Evolutionary conservation across 108 stramenopile genomes (phyloP), one percentile per base, ranked within the genome.

Genomic region (Cyclotella sp.): DNA sequence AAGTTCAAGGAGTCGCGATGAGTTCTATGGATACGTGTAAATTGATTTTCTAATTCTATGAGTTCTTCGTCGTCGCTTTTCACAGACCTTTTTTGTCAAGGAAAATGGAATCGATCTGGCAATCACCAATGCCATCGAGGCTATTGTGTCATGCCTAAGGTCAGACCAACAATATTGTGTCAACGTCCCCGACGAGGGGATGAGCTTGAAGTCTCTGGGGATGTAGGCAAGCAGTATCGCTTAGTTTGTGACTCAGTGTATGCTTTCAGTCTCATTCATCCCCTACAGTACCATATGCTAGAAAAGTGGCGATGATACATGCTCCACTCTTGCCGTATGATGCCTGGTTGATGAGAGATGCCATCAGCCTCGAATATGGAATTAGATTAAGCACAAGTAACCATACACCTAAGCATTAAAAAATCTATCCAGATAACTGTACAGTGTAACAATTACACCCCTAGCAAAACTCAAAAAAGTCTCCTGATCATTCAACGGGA

Each of bases 71-170:
- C 13, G 34, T 16, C 60, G 3, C 16, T 21, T 21, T 4, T 15
- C 7, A n/a, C 22, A 84, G 77, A 90, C 90, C 13, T 95, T 93
- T 62, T 95, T 81, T 70, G 94, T 95, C 19, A 85, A 72, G 34
- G 94, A 95, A 28, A 95, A 95, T 78, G 94, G 94, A 1, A 89
- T 95, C 63, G 94, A 95, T 73, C 65, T 95, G 13, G 81, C 94
- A 24, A 88, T 93, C 26, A 87, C 77, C 12, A 91, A 91, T 83
- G 91, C 94, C 3, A 86, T 95, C 63, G 94, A 95, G 69, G 87
- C 91, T 4, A 90, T 93, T 68, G 88, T 86, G 30, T 68, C 86
- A 4, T 95, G 94, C 63, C 72, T 95, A 29, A 72, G 94, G 10
- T 91, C 89, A n/a, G 91, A 93, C 51, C 91, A 95, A 41, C 89